Conservation (phyloP, 495 filamentous ascomycete species). For the Letharia columbiana region DNA sequence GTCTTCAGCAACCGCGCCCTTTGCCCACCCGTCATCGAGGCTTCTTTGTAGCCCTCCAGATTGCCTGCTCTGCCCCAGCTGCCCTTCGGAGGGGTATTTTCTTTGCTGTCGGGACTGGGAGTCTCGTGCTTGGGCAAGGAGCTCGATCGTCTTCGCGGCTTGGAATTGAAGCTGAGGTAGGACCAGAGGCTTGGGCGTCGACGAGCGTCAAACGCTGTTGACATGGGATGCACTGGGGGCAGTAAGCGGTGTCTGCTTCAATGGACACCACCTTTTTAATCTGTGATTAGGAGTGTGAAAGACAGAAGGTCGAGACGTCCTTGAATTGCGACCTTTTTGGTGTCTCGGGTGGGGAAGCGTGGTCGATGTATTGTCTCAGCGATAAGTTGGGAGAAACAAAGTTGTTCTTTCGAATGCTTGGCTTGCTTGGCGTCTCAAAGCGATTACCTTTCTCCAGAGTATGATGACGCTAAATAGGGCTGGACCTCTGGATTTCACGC, state of each 20-base stretch:
- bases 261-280: constrained; percentile 1
- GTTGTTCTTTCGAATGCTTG: neutral
- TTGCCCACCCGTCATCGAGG: constrained; percentile 62
- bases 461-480: no score
- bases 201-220: constrained; percentile 34
- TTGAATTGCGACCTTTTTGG: neutral
- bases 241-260: neutral
- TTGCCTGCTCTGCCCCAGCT: constrained; percentile 26
- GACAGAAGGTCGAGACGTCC: neutral
- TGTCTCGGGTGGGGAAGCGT: neutral
- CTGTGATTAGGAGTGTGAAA: neutral
- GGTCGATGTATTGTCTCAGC: neutral
- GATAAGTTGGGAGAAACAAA: neutral
- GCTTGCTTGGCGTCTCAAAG: neutral
- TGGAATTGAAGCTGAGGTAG: constrained; percentile 37
- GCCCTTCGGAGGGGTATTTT: constrained; percentile 28
- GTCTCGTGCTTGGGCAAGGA: constrained; percentile 33
- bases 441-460: no score
- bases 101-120: constrained; percentile 40
- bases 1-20: constrained; percentile 75
- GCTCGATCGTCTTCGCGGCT: constrained; percentile 31
- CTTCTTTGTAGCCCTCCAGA: constrained; percentile 38
- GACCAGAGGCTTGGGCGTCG: constrained; percentile 40
- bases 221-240: constrained; percentile 29
- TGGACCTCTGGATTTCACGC: no score